Conservation (phyloP, 208 protist genomes). For the Leptomonas pyrrhocoris region DNA sequence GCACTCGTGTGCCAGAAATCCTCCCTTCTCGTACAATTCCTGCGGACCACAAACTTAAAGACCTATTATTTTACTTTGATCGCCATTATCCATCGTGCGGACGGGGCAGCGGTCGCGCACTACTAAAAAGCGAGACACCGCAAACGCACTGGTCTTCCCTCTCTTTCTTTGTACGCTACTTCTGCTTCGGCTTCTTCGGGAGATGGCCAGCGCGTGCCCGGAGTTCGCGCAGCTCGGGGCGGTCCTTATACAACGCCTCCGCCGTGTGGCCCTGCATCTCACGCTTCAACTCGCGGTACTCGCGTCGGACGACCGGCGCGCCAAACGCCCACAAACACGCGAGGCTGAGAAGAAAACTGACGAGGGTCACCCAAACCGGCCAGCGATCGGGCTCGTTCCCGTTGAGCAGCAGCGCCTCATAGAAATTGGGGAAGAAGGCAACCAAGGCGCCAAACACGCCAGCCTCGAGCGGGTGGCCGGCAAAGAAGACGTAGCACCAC, state of each 20-base stretch:
- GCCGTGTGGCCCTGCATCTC: conserved; percentile 41
- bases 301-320: conserved; percentile 36
- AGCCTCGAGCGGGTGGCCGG: conserved; percentile 30
- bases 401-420: conserved; percentile 47
- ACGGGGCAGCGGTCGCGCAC: too few species aligned
- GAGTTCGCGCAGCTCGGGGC: conserved; percentile 35
- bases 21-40: too few species aligned
- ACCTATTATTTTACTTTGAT: too few species aligned
- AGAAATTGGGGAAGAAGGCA: conserved; percentile 52
- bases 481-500: conserved; percentile 49
- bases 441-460: conserved; percentile 32
- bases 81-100: too few species aligned
- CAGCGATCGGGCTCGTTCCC: conserved; percentile 47
- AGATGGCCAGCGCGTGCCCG: conserved; percentile 2
- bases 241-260: conserved; percentile 44
- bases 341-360: conserved; percentile 43
- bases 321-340: conserved; percentile 36
- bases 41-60: too few species aligned
- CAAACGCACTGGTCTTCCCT: neutral
- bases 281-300: conserved; percentile 35
- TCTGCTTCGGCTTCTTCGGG: conserved; percentile 12
- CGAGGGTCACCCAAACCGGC: conserved; percentile 48
- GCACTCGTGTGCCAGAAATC: too few species aligned
- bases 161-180: neutral
- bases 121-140: neutral